Evolutionary conservation across 1,139 yeast species (phyloP).

Genomic region (Hansenula sp.): DNA sequence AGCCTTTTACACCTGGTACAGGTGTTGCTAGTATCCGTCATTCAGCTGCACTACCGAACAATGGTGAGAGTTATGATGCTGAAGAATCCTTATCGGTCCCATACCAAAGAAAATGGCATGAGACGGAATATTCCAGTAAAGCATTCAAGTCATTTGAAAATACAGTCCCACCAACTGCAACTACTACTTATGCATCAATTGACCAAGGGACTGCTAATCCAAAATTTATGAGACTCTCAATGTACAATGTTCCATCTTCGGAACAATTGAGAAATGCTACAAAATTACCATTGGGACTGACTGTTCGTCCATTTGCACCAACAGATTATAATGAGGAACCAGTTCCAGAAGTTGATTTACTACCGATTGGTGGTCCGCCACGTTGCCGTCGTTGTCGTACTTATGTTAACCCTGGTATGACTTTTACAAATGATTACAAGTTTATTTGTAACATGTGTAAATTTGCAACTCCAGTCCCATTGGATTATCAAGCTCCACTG

Average conservation of each 20-base stretch:
- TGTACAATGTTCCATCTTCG: slow-evolving; percentile 80
- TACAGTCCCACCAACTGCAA: slow-evolving; percentile 58
- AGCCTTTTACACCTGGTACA: neutral
- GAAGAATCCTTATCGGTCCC: slow-evolving; percentile 17
- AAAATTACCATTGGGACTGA: slow-evolving; percentile 75
- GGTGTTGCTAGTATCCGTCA: neutral
- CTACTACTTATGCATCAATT: slow-evolving; percentile 63
- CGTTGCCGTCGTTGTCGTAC: slow-evolving; percentile 91
- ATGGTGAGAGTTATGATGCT: neutral
- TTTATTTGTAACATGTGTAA: slow-evolving; percentile 88
- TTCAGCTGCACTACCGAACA: too few relatives aligned
- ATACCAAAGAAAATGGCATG: slow-evolving; percentile 11
- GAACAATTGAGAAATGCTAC: slow-evolving; percentile 69
- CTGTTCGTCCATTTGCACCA: slow-evolving; percentile 83
- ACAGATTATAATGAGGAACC: slow-evolving; percentile 40
- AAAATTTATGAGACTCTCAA: slow-evolving; percentile 68
- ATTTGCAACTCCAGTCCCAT: slow-evolving; percentile 67
- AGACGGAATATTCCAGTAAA: slow-evolving; percentile 13
- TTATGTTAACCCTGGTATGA: slow-evolving; percentile 81
- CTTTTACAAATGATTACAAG: slow-evolving; percentile 56
- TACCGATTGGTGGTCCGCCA: slow-evolving; percentile 61
- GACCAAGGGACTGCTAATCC: slow-evolving; percentile 90
- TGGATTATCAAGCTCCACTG: slow-evolving; percentile 60
- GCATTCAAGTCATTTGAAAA: slow-evolving; percentile 19
- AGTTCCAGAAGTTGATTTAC: slow-evolving; percentile 68